Conservation (phyloP, 345 rosid genomes). For the Aquilaria sinensis region DNA sequence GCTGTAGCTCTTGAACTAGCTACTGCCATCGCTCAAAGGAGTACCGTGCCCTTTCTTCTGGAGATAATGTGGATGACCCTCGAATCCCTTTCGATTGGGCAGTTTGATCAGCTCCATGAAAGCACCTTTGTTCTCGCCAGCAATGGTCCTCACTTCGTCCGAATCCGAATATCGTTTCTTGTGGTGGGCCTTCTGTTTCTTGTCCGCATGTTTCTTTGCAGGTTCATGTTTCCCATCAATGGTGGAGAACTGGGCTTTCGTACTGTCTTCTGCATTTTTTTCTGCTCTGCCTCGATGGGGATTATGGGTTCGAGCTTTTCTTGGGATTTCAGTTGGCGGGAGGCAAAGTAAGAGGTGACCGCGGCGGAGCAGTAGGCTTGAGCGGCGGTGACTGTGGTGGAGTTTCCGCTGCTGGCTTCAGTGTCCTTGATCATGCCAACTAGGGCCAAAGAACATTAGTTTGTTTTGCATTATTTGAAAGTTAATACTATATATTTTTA, state of each 20-base stretch:
- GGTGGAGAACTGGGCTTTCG: conserved; percentile 31
- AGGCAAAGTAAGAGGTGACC: conserved; percentile 73
- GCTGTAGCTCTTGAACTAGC: conserved; percentile 24
- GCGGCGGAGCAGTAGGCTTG: conserved; percentile 42
- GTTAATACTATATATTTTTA: too few species aligned
- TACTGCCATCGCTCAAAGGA: conserved; percentile 16
- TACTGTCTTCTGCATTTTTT: conserved; percentile 43
- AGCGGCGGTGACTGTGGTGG: conserved; percentile 37
- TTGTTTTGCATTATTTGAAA: too few species aligned
- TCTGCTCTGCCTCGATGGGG: conserved; percentile 52
- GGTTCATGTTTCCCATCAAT: conserved; percentile 9
- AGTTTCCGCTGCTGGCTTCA: conserved; percentile 21
- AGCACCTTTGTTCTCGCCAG: conserved; percentile 95
- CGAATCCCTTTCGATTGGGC: conserved; percentile 26
- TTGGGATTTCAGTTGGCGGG: conserved; percentile 46
- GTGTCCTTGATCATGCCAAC: conserved; percentile 1
- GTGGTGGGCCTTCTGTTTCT: conserved; percentile 19
- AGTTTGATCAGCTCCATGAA: conserved; percentile 62
- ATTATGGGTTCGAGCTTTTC: conserved; percentile 29
- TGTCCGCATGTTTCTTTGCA: conserved; percentile 7
- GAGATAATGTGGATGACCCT: conserved; percentile 18
- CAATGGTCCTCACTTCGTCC: conserved; percentile 49
- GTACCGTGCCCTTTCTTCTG: conserved; percentile 21
- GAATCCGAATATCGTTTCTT: conserved; percentile 36
- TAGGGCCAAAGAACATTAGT: too few species aligned